Evolutionary conservation across 169 alveolate genomes (phyloP).

Genomic region (Plasmodium chabaudi): DNA sequence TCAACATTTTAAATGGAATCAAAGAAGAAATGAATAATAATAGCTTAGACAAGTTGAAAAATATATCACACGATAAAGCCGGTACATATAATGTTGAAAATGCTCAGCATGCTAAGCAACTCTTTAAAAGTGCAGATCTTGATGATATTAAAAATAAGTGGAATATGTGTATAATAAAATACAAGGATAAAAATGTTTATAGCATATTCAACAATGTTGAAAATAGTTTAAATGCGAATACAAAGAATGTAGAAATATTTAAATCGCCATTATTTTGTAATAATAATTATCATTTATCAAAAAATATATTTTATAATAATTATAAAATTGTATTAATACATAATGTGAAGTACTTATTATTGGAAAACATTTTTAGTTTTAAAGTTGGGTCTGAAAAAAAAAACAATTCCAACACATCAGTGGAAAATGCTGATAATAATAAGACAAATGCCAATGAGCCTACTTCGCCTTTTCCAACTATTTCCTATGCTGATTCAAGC

Average conservation of each 20-base stretch:
- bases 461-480: no score
- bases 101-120: no score
- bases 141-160: constrained; percentile 7
- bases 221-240: not conserved
- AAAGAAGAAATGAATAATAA: not conserved
- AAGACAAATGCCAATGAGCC: not conserved
- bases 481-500: not conserved
- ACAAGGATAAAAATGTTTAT: not conserved
- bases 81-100: not conserved
- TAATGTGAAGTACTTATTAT: constrained; percentile 17
- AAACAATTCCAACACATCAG: not conserved
- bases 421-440: not conserved
- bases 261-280: constrained; percentile 14
- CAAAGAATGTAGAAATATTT: constrained; percentile 36
- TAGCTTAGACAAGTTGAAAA: not conserved
- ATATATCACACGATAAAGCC: not conserved
- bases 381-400: not conserved
- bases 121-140: no score
- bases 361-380: constrained; percentile 38
- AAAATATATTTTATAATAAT: constrained; percentile 40
- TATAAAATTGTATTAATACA: constrained; percentile 22
- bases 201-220: constrained; percentile 8
- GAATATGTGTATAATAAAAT: constrained; percentile 1
- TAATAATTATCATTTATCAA: constrained; percentile 3
- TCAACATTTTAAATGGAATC: not conserved